A percentile compares a stretch with the other conserved stretches of the same genome.
These are phyloP conservation scores for Annulohypoxylon truncatum DNA, from an alignment of 2,329 filamentous ascomycete species.

Conservation along the genomic window DNA sequence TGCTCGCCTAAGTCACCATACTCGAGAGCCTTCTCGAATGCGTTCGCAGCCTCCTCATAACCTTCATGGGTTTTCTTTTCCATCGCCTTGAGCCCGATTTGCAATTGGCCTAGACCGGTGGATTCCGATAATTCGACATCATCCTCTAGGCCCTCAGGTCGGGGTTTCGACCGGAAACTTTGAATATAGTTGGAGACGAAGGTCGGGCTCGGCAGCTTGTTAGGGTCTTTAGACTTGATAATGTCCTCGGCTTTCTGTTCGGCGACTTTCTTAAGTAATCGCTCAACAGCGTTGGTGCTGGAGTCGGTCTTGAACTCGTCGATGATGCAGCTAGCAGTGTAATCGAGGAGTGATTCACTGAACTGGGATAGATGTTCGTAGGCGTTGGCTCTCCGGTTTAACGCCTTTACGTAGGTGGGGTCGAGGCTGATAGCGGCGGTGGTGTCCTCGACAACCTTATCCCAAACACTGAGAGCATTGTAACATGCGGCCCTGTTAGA, in stretches of 20 bases:
- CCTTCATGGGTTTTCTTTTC: constrained; percentile 88
- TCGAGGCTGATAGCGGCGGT: constrained; percentile 94
- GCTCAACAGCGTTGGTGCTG: constrained; percentile 89
- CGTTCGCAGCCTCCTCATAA: constrained; percentile 86
- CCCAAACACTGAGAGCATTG: constrained; percentile 92
- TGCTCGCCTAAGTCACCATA: constrained; percentile 81
- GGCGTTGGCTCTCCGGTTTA: constrained; percentile 95
- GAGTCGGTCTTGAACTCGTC: constrained; percentile 94
- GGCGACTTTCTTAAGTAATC: constrained; percentile 95
- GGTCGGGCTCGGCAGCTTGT: constrained; percentile 92
- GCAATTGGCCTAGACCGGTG: constrained; percentile 85
- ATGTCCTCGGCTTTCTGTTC: constrained; percentile 94
- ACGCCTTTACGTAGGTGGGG: constrained; percentile 94
- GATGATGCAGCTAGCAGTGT: constrained; percentile 98
- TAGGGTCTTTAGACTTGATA: constrained; percentile 80
- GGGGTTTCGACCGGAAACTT: constrained; percentile 88
- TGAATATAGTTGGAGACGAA: constrained; percentile 99
- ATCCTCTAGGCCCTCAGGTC: constrained; percentile 85
- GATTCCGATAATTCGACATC: constrained; percentile 80
- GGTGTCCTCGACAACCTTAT: constrained; percentile 96
- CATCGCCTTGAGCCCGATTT: constrained; percentile 83
- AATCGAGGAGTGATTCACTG: constrained; percentile 95
- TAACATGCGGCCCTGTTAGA: constrained; percentile 98
- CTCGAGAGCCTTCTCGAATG: constrained; percentile 90
- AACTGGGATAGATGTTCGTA: constrained; percentile 94